phyloP scores from a whole-genome alignment of 768 basidiomycete genomes.

The Auriculariales sp. region DNA sequence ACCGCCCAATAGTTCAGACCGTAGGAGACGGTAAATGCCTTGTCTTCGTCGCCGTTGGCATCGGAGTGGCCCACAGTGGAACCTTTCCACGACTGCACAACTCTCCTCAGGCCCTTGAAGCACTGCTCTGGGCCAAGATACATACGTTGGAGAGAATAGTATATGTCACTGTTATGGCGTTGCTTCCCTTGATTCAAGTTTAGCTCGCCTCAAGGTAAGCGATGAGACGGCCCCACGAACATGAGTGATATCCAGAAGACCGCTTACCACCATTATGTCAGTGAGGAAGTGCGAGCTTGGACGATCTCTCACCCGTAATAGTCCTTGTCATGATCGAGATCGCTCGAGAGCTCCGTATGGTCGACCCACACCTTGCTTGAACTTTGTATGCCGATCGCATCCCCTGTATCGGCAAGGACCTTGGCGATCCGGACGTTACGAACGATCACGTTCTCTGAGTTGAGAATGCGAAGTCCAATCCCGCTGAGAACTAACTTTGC shows the following conservation, averaged over 20 bases:
- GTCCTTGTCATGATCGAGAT: constrained; percentile 28
- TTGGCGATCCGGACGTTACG: constrained; percentile 35
- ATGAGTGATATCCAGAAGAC: constrained; percentile 29
- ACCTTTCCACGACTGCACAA: constrained; percentile 27
- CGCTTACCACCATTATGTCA: constrained; percentile 6
- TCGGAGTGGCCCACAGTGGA: constrained; percentile 30
- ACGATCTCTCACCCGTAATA: constrained; percentile 24
- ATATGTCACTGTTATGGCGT: constrained; percentile 28
- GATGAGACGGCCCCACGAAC: too few relatives aligned
- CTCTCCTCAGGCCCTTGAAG: background rate
- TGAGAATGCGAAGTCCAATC: constrained; percentile 26
- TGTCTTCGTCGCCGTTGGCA: constrained; percentile 25
- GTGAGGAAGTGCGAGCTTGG: too few relatives aligned
- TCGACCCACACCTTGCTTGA: constrained; percentile 29
- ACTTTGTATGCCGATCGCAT: constrained; percentile 29
- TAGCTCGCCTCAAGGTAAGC: too few relatives aligned
- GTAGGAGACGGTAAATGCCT: constrained; percentile 26
- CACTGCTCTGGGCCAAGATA: background rate
- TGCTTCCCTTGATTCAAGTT: too few relatives aligned
- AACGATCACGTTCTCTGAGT: constrained; percentile 31
- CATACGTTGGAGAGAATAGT: constrained; percentile 18
- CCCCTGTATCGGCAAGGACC: constrained; percentile 29
- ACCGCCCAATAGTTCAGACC: constrained; percentile 23
- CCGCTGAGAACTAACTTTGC: constrained; percentile 24
- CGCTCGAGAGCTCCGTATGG: constrained; percentile 30